These are phyloP conservation scores for Galerina marginata DNA, from an alignment of 768 basidiomycete species.

Conservation along the genomic window DNA sequence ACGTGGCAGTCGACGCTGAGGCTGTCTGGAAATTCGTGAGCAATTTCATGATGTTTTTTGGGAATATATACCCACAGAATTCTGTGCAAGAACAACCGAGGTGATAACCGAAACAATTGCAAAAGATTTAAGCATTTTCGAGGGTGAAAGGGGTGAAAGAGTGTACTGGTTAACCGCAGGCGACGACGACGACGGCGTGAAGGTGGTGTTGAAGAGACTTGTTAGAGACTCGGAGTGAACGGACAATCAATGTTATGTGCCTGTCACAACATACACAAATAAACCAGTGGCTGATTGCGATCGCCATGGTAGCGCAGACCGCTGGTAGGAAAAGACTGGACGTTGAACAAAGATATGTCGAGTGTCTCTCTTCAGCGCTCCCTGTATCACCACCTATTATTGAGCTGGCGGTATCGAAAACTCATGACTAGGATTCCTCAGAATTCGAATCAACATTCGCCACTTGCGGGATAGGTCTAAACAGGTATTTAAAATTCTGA, in stretches of 20 bases:
- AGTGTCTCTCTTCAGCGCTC: no score
- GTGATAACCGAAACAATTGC: slow-evolving; percentile 56
- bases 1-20: slow-evolving; percentile 22
- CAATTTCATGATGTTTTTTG: neutral
- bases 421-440: no score
- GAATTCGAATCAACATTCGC: no score
- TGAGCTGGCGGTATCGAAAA: no score
- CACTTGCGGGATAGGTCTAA: no score
- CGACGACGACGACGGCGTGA: slow-evolving; percentile 31
- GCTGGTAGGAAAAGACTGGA: no score
- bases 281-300: slow-evolving; percentile 4
- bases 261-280: slow-evolving; percentile 38
- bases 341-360: no score
- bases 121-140: slow-evolving; percentile 56
- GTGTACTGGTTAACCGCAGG: slow-evolving; percentile 53
- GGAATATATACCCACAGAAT: slow-evolving; percentile 37
- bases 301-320: no score
- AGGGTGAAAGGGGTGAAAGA: slow-evolving; percentile 43
- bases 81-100: slow-evolving; percentile 57
- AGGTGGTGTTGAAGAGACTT: slow-evolving; percentile 22
- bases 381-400: no score
- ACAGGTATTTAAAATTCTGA: no score
- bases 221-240: slow-evolving; percentile 9
- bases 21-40: slow-evolving; percentile 11
- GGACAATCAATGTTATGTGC: slow-evolving; percentile 23